Conservation (phyloP, 2,329 filamentous ascomycete species). For the Aspergillus tubingensis region DNA sequence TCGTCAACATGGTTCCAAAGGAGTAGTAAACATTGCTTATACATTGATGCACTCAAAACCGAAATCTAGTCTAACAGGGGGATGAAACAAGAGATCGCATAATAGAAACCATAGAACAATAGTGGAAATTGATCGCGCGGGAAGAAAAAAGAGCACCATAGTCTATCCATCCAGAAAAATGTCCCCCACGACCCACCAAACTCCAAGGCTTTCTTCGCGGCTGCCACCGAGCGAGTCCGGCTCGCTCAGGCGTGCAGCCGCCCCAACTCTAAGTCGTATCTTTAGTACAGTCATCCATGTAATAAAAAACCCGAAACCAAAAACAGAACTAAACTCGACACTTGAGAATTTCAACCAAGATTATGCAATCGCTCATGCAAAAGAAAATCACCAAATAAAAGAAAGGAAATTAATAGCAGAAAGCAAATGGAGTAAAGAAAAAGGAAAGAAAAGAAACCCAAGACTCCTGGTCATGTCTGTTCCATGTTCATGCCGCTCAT, state of each 20-base stretch:
- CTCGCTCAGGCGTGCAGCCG: constrained; percentile 13
- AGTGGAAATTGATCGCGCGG: neutral
- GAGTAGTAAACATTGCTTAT: neutral
- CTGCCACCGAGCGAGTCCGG: constrained; percentile 15
- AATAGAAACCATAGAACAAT: neutral
- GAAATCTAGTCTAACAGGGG: constrained; percentile 5
- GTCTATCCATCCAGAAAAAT: neutral
- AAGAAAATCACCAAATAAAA: neutral
- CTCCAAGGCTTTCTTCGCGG: constrained; percentile 15
- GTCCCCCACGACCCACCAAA: constrained; percentile 12
- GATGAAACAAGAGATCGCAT: neutral
- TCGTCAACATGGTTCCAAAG: neutral
- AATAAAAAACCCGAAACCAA: constrained; percentile 11
- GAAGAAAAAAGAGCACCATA: neutral
- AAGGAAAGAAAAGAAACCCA: constrained; percentile 7
- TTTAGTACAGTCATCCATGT: constrained; percentile 3
- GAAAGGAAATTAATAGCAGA: neutral
- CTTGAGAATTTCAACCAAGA: neutral
- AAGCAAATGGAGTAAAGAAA: neutral
- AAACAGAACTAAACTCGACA: constrained; percentile 10
- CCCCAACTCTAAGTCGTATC: constrained; percentile 13
- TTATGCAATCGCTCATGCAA: constrained; percentile 1
- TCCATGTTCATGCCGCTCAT: constrained; percentile 7
- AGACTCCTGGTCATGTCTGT: constrained; percentile 12
- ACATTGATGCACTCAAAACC: constrained; percentile 2